phyloP scores from a whole-genome alignment of 2,329 filamentous ascomycete genomes.

The Endocalyx cinctus region DNA sequence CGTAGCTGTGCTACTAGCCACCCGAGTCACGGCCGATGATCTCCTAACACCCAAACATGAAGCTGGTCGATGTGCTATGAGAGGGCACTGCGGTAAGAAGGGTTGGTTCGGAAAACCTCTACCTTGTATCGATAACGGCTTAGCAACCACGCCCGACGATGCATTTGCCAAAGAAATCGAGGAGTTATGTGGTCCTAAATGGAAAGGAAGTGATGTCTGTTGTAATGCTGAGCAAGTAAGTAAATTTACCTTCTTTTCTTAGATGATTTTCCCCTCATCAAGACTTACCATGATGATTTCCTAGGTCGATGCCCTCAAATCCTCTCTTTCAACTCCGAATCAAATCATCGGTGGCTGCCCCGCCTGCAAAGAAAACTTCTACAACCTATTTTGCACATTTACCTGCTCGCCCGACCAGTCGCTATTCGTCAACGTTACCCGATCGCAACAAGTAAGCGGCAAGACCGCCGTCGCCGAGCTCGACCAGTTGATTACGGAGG shows the following conservation, averaged over 20 bases:
- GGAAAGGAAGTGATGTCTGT: constrained; percentile 79
- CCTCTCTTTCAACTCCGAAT: constrained; percentile 81
- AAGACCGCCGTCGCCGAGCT: constrained; percentile 72
- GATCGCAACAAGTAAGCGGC: constrained; percentile 57
- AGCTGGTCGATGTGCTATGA: constrained; percentile 81
- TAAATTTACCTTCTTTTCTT: constrained; percentile 1
- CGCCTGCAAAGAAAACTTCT: constrained; percentile 97
- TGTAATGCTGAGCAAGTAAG: constrained; percentile 73
- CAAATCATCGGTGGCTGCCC: constrained; percentile 90
- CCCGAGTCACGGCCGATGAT: constrained; percentile 23
- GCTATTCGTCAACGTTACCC: constrained; percentile 87
- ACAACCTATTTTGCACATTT: constrained; percentile 96
- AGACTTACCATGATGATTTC: constrained; percentile 10
- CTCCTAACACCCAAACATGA: constrained; percentile 65
- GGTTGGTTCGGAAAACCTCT: constrained; percentile 85
- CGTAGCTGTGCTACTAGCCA: constrained; percentile 29
- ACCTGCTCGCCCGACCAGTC: constrained; percentile 97
- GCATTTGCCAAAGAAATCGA: constrained; percentile 73
- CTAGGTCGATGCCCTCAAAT: constrained; percentile 73
- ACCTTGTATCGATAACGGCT: constrained; percentile 87
- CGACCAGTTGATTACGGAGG: constrained; percentile 79
- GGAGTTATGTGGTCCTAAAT: constrained; percentile 80
- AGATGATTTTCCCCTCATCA: background rate
- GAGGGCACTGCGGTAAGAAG: constrained; percentile 87
- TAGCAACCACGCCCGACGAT: constrained; percentile 69